Conservation (phyloP, 83 land plant genomes). For the Picea mariana region DNA sequence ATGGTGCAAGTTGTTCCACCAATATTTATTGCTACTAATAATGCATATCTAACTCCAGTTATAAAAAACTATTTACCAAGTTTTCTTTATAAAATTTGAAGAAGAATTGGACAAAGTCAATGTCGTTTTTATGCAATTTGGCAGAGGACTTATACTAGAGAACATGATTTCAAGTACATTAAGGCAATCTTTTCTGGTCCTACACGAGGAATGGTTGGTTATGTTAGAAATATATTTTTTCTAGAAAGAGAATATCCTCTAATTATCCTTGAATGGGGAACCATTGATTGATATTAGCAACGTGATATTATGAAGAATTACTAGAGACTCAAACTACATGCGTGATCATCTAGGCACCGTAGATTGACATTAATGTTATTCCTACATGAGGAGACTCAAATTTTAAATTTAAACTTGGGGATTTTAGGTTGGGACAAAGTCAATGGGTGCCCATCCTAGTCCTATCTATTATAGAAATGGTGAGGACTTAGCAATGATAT, state of each 20-base stretch:
- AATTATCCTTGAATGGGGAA: no score
- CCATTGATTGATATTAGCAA: no score
- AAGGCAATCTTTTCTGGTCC: constrained; percentile 92
- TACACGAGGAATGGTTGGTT: no score
- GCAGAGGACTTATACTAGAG: constrained; percentile 95
- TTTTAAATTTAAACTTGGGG: constrained; percentile 92
- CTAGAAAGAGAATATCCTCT: no score
- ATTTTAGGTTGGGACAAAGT: constrained; percentile 91
- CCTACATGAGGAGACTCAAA: constrained; percentile 98
- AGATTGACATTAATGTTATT: constrained; percentile 92
- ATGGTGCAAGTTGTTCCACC: constrained; percentile 99
- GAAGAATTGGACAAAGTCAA: constrained; percentile 55
- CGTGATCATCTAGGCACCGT: constrained; percentile 91
- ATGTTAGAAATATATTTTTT: no score
- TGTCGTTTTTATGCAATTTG: constrained; percentile 98
- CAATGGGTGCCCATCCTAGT: constrained; percentile 97
- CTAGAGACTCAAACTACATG: constrained; percentile 92
- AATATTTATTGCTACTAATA: constrained; percentile 95
- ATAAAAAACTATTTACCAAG: constrained; percentile 91
- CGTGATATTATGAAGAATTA: constrained; percentile 21
- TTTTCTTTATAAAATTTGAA: constrained; percentile 88
- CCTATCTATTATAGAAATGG: constrained; percentile 97
- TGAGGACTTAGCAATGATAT: constrained; percentile 90
- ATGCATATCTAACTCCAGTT: constrained; percentile 98
- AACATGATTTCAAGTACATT: constrained; percentile 84